phyloP scores from a whole-genome alignment of 2,329 filamentous ascomycete genomes.

The Colletotrichum orchidophilum region DNA sequence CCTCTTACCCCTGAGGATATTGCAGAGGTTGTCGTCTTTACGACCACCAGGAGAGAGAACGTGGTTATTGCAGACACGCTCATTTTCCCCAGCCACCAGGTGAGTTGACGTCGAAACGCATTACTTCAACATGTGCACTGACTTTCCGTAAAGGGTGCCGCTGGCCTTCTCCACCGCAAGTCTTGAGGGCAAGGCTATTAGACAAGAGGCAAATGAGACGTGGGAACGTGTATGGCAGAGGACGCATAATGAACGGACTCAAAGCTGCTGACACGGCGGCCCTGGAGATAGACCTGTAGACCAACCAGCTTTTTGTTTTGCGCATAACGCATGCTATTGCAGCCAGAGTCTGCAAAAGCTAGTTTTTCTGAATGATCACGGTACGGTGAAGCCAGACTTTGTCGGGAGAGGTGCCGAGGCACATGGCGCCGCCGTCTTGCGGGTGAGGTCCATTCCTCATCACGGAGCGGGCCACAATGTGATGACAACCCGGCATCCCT shows the following conservation, averaged over 20 bases:
- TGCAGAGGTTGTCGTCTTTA: constrained; percentile 89
- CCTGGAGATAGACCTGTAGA: background rate
- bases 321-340: background rate
- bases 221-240: background rate
- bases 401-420: background rate
- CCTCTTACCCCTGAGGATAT: constrained; percentile 91
- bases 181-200: background rate
- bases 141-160: constrained; percentile 40
- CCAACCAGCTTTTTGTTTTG: background rate
- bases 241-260: background rate
- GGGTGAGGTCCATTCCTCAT: background rate
- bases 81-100: constrained; percentile 90
- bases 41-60: constrained; percentile 85
- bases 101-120: constrained; percentile 51
- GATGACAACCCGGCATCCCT: background rate
- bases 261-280: background rate
- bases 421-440: background rate
- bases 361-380: background rate
- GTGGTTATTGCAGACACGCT: constrained; percentile 90
- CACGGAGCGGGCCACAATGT: background rate
- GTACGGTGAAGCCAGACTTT: background rate
- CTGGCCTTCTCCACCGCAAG: constrained; percentile 44
- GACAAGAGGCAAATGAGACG: background rate
- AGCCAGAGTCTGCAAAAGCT: background rate
- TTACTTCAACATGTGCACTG: constrained; percentile 4